Evolutionary conservation across 2,329 filamentous ascomycete genomes (phyloP), one percentile per base, ranked within the genome.

Genomic region (Pestalotiopsis sp.): DNA sequence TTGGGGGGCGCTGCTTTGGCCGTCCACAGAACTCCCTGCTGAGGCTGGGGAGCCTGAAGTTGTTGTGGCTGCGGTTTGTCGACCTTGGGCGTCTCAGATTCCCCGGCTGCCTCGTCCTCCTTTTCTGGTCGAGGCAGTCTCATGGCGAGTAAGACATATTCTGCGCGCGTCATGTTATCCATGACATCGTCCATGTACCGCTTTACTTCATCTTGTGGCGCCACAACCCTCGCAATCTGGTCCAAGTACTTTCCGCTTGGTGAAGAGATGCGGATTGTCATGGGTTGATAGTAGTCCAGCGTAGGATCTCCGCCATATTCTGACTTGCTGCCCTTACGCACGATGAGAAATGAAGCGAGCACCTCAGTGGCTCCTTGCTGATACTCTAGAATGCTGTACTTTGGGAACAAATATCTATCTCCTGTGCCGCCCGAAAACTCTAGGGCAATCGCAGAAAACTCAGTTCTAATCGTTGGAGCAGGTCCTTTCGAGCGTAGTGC

Each of bases 331-430:
- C 90, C 92, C 76, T 91, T 91, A 62, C 91, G 89, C 5, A 93
- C 91, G 68, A 94, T 89, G 11, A 96, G 82, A 75, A 95, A 96
- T 1, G 92, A 94, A 3, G 90, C 90, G 57, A 94, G 85, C 1
- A 92, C 86, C 67, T 89, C 85, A 64, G 88, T 86, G 2, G 87
- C 86, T 3, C 82, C 78, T 10, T 81, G 75, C 1, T 90, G 81
- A 74, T 88, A 90, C 75, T 96, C 92, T 63, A 95, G 78, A 40
- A 95, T 91, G 77, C 90, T 92, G 75, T 92, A 91, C 71, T 90
- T 92, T 2, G 93, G 93, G 70, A 96, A 94, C 61, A 93, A 81
- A 75, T 92, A 94, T 30, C 92, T 87, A 76, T 95, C 92, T 59
- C 91, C 92, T 2, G 83, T 88, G 40, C 89, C 89, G 60, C 86